Evolutionary conservation across 345 rosid genomes (phyloP), one percentile per base, ranked within the genome.

Genomic region (Erodium maritimum): DNA sequence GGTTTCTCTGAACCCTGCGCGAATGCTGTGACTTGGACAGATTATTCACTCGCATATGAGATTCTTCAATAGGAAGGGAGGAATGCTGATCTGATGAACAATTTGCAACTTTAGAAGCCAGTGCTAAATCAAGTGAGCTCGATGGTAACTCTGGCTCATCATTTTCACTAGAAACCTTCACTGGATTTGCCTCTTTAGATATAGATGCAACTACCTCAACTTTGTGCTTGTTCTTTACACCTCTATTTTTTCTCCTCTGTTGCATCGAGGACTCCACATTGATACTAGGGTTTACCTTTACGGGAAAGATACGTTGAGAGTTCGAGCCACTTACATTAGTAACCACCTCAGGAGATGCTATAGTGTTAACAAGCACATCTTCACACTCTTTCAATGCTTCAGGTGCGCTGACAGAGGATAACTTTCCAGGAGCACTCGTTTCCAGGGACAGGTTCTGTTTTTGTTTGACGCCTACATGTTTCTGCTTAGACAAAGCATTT

Each of bases 1-100:
- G 65, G 65, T 72, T 83, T 72, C 83, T 80, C 52, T 68, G 74
- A 42, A 65, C 66, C 76, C 72, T 79, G 59, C 84, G 91, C 65
- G 85, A 54, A 62, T 82, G 78, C 66, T 87, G 97, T 65, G 86
- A 54, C 75, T 82, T 89, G 88, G 80, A 70, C 65, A 68, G 88
- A 66, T 70, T 76, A 71, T 75, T 87, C 54, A 50, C 70, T 69
- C 77, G 77, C 55, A 57, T 61, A 42, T 71, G 86, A 62, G 60
- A 65, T 57, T 76, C 93, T 69, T 85, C 95, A 70, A 68, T 72
- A 56, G 76, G 66, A 24, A 74, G 62, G 67, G 82, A 61, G 59
- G 64, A 64, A 66, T 17, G 68, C 67, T 65, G 82, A 61, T 81
- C 95, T 18, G 71, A 53, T 37, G 78, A 74, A 65, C 61, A 77